Base-by-base conservation (phyloP, 164 flowering plant species). In the Berberis thunbergii region DNA sequence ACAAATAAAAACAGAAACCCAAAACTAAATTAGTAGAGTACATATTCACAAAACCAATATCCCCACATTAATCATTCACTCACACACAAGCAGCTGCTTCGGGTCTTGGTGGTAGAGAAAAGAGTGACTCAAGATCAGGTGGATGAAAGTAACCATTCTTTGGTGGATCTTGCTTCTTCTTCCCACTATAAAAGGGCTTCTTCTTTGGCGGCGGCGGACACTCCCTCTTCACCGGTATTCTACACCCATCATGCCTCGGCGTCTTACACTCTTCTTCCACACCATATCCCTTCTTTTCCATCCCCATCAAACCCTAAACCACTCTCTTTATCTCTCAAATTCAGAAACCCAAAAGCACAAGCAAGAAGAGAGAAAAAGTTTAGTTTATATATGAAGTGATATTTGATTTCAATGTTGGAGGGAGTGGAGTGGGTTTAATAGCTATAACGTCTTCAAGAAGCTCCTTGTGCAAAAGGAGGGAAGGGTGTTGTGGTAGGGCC, bases 121-220 rank as follows among this genome's bases (percentile, higher is more conserved):
- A 79, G 41, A 82, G 41, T 6, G 58, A 26, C n/a, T 82, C 83
- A 4, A 78, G 71, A 58, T 79, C 83, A 44, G 85, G 77, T 4
- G 81, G 71, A 9, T 70, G 63, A 39, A 79, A 81, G 54, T 70
- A 81, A 6, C 80, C 83, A 7, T 60, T 59, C 66, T 75, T 72
- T 0, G 79, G 81, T 39, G 75, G 70, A 4, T 54, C 65, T 45
- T 62, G 42, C 72, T 60, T 73, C 58, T 56, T 73, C 58, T 56
- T 63, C 49, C 60, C 72, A 57, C 41, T 26, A 4, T 41, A 42
- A 39, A 3, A 11, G 0, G 74, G 64, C 70, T 73, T 82, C 76
- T 78, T 82, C 78, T 54, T 76, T 69, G 76, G 78, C 38, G 80
- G 76, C 59, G 79, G 83, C 9, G 83, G 81, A 13, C 79, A 69